These are phyloP conservation scores for Colletotrichum gloeosporioides DNA, from an alignment of 2,329 filamentous ascomycete genomes.

Conservation along the genomic window DNA sequence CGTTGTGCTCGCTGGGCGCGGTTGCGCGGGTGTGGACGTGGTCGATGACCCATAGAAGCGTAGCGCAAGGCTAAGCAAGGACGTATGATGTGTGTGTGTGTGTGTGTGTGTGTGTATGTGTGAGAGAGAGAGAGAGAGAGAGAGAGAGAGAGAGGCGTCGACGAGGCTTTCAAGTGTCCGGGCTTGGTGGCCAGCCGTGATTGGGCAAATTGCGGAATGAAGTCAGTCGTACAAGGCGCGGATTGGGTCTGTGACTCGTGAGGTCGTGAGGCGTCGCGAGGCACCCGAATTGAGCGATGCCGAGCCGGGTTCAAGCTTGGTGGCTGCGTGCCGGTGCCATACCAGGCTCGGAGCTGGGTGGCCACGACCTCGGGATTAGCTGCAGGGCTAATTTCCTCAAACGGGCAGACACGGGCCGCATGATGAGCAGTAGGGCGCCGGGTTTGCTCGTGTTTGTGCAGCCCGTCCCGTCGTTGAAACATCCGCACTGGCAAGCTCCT, in stretches of 20 bases:
- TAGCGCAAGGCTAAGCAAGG: neutral
- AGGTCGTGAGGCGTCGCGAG: neutral
- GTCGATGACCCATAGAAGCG: neutral
- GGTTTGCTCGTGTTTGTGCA: conserved; percentile 2
- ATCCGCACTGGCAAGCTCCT: neutral
- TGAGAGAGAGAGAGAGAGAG: too few species aligned
- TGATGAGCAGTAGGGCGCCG: neutral
- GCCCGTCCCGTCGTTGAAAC: conserved; percentile 17
- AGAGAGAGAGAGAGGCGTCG: neutral
- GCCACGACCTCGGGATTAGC: conserved; percentile 11
- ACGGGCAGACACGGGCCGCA: conserved; percentile 16
- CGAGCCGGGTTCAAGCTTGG: conserved; percentile 5
- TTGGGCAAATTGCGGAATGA: neutral
- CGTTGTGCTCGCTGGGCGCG: neutral
- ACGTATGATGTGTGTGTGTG: neutral
- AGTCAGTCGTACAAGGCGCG: neutral
- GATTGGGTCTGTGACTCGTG: neutral
- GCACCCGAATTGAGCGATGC: conserved; percentile 5
- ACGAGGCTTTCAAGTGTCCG: neutral
- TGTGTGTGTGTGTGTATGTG: too few species aligned
- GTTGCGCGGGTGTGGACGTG: neutral
- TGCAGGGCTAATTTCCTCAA: conserved; percentile 19
- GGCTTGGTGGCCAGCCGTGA: neutral
- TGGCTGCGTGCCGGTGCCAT: conserved; percentile 9
- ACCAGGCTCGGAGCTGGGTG: conserved; percentile 1